A percentile compares a stretch with the other conserved stretches of the same genome.
phyloP scores from a whole-genome alignment of 2,329 filamentous ascomycete species.

The Chaetoscypha palmicola region DNA sequence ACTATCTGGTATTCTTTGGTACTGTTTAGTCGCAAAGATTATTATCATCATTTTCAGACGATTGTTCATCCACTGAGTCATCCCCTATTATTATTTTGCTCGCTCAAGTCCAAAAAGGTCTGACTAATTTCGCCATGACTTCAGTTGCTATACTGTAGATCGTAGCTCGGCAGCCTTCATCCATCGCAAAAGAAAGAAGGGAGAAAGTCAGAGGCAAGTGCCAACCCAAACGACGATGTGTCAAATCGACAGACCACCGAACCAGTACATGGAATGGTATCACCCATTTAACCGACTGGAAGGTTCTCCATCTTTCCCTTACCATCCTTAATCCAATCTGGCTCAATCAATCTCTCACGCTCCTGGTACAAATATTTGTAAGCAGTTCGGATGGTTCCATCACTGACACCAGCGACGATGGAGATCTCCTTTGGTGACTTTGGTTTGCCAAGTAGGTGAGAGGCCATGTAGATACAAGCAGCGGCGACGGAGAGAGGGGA shows the following conservation, averaged over 20 bases:
- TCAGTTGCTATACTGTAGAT: conserved; percentile 12
- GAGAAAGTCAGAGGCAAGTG: no score
- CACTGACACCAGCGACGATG: conserved; percentile 77
- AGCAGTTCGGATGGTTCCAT: conserved; percentile 92
- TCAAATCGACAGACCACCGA: not conserved
- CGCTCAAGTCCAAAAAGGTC: conserved; percentile 4
- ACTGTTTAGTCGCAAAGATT: not conserved
- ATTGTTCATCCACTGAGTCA: conserved; percentile 8
- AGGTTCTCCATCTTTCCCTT: conserved; percentile 65
- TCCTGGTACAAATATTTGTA: conserved; percentile 82
- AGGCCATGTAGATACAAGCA: conserved; percentile 94
- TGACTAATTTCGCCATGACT: conserved; percentile 10
- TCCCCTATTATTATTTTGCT: conserved; percentile 10
- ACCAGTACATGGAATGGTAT: conserved; percentile 19
- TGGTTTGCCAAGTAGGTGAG: conserved; percentile 72
- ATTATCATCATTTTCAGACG: conserved; percentile 1
- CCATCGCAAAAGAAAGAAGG: conserved; percentile 14
- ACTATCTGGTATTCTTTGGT: no score
- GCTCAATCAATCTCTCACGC: conserved; percentile 65
- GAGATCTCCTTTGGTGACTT: conserved; percentile 84
- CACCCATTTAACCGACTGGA: conserved; percentile 39
- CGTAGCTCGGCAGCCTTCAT: conserved; percentile 12
- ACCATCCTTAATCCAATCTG: conserved; percentile 67
- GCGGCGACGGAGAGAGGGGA: conserved; percentile 91
- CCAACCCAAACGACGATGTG: conserved; percentile 6